A percentile compares a stretch with the other conserved stretches of the same genome.
Evolutionary conservation across 1,284 basidiomycete species (phyloP).

Genomic region (Cystobasidium slooffiae): DNA sequence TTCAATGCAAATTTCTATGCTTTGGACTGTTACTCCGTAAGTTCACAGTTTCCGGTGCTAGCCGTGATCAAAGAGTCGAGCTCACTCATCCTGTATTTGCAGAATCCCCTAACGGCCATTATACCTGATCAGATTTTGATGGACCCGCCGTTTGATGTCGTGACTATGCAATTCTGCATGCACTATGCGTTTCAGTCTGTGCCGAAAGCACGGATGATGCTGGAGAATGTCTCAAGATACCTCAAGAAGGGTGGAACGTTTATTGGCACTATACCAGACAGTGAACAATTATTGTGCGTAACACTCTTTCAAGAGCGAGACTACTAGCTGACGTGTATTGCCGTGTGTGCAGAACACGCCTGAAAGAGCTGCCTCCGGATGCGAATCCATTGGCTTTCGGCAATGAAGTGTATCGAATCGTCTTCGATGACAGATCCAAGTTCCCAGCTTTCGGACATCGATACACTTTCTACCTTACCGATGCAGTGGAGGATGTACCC

Average conservation of each 20-base stretch:
- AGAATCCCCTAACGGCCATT: constrained; percentile 69
- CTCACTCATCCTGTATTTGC: constrained; percentile 27
- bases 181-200: constrained; percentile 96
- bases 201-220: constrained; percentile 85
- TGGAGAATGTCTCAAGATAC: constrained; percentile 83
- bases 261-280: constrained; percentile 91
- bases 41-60: constrained; percentile 46
- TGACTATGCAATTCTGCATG: constrained; percentile 99
- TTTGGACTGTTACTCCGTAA: constrained; percentile 80
- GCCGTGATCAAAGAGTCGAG: background rate
- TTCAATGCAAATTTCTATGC: constrained; percentile 82
- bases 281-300: constrained; percentile 75
- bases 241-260: constrained; percentile 83
- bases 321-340: background rate
- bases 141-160: constrained; percentile 77
- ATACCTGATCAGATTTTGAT: constrained; percentile 67
- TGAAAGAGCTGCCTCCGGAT: constrained; percentile 69
- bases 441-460: constrained; percentile 75
- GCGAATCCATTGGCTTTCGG: constrained; percentile 74
- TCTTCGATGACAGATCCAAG: constrained; percentile 73
- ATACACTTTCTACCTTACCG: constrained; percentile 90
- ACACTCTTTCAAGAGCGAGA: constrained; percentile 46
- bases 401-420: constrained; percentile 85
- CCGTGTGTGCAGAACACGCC: constrained; percentile 63
- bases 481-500: constrained; percentile 95